Evolutionary conservation across 345 rosid species (phyloP).

Genomic region (Conringia planisiliqua): DNA sequence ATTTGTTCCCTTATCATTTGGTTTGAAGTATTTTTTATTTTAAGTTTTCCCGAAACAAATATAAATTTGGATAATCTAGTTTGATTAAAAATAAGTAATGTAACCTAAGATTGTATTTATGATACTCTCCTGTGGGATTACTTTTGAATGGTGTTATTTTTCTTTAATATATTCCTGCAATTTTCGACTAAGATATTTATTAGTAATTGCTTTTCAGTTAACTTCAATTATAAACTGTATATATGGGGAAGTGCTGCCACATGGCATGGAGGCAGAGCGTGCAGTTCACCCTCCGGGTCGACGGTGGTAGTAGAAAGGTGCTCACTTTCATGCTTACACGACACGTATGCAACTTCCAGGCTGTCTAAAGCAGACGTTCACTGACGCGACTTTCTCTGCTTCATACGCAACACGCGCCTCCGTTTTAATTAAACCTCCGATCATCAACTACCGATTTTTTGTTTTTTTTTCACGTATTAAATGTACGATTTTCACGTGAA

Average conservation of each 20-base stretch:
- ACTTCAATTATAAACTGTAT: background rate
- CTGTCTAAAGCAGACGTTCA: slow-evolving; percentile 17
- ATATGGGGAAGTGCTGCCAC: background rate
- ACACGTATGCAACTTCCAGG: slow-evolving; percentile 23
- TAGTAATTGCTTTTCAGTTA: background rate
- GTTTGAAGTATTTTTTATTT: too few relatives aligned
- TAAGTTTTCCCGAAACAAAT: too few relatives aligned
- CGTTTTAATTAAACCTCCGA: too few relatives aligned
- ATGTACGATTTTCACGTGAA: too few relatives aligned
- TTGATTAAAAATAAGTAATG: too few relatives aligned
- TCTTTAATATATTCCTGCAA: background rate
- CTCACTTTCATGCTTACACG: slow-evolving; percentile 23
- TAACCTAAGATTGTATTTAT: too few relatives aligned
- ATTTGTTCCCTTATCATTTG: too few relatives aligned
- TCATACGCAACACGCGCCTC: slow-evolving; percentile 19
- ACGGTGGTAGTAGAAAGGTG: background rate
- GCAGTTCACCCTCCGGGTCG: slow-evolving; percentile 1
- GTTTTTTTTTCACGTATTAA: too few relatives aligned
- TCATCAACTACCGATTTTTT: too few relatives aligned
- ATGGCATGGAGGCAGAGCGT: background rate
- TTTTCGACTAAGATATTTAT: background rate
- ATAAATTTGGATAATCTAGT: too few relatives aligned
- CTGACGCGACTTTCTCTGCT: slow-evolving; percentile 16
- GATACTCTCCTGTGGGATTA: too few relatives aligned
- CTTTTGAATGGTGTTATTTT: too few relatives aligned